Conservation (phyloP, 148 eudicot genomes). For the Rhododendron simsii region DNA sequence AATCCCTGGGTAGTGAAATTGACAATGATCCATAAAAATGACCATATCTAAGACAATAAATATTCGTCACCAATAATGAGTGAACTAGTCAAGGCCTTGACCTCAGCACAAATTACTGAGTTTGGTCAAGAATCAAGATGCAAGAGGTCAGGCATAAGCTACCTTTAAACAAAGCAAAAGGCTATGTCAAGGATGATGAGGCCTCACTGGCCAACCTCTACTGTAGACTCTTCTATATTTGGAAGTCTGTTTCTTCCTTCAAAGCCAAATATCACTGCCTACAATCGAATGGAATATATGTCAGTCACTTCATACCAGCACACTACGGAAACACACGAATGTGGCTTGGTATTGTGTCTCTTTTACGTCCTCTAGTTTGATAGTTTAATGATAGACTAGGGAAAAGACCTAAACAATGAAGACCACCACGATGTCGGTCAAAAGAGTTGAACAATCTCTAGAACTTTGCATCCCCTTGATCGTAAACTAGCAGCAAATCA, state of each 20-base stretch:
- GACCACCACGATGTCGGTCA: background rate
- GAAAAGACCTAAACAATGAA: background rate
- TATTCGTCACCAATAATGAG: background rate
- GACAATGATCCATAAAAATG: background rate
- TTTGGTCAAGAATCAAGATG: conserved; percentile 1
- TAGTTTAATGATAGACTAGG: background rate
- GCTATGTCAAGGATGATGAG: background rate
- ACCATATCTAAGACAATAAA: background rate
- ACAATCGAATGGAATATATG: background rate
- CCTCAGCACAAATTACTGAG: background rate
- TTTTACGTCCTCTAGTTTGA: background rate
- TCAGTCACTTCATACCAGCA: background rate
- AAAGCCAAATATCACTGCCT: background rate
- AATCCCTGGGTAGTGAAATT: background rate
- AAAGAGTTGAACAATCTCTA: background rate
- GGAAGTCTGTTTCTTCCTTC: background rate
- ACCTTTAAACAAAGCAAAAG: background rate
- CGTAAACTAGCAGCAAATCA: background rate
- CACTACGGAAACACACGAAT: no score
- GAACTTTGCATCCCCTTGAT: background rate
- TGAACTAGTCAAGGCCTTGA: background rate
- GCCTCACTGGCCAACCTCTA: background rate
- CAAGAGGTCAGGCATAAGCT: background rate
- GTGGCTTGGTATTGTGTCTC: background rate
- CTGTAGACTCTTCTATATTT: background rate